phyloP scores from a whole-genome alignment of 2,329 filamentous ascomycete genomes.

The Fusarium sp. region DNA sequence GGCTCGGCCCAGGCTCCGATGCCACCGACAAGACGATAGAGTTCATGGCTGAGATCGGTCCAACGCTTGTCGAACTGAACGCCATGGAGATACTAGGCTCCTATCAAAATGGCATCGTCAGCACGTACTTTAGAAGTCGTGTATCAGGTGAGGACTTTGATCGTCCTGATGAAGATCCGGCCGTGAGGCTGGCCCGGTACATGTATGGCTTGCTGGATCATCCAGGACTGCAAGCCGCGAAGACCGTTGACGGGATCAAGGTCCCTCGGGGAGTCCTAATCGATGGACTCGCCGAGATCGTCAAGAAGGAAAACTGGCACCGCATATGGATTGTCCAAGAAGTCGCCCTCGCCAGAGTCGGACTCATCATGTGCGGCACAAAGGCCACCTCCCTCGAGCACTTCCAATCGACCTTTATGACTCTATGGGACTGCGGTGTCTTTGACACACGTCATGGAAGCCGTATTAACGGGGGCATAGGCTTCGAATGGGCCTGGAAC shows the following conservation, averaged over 20 bases:
- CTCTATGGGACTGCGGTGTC: background rate
- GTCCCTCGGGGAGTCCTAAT: background rate
- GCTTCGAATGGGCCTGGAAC: background rate
- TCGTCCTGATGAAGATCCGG: background rate
- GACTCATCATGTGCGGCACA: background rate
- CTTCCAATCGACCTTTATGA: background rate
- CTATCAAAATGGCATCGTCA: background rate
- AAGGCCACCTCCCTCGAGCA: background rate
- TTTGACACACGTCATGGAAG: background rate
- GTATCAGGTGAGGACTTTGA: background rate
- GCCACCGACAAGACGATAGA: constrained; percentile 7
- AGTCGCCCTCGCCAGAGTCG: background rate
- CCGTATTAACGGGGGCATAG: background rate
- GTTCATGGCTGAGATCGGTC: background rate
- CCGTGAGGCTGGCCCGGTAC: background rate
- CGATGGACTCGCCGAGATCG: background rate
- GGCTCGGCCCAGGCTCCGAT: constrained; percentile 26
- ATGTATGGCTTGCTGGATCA: background rate
- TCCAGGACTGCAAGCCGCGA: background rate
- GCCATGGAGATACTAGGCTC: background rate
- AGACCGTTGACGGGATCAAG: background rate
- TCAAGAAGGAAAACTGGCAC: background rate
- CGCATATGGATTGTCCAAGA: background rate
- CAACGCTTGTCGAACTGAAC: background rate
- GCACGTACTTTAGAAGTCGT: background rate